phyloP scores from a whole-genome alignment of 139 green algal genomes.

The Haematococcus lacustris region DNA sequence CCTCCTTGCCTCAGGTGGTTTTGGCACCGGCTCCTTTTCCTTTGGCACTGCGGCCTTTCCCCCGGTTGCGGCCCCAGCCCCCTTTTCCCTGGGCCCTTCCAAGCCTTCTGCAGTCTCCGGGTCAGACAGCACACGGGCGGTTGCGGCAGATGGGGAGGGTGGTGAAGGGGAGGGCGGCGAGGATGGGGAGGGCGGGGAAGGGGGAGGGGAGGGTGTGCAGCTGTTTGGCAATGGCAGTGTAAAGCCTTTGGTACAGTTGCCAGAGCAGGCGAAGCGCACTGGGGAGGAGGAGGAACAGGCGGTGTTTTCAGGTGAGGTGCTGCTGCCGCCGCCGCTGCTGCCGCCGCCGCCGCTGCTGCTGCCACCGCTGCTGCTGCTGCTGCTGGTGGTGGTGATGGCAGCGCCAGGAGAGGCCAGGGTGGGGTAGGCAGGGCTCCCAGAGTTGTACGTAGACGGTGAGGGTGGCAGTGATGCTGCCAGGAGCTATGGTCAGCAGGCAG shows the following conservation, averaged over 20 bases:
- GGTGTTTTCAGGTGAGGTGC: constrained; percentile 42
- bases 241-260: constrained; percentile 11
- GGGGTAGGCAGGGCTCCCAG: too few species aligned
- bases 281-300: constrained; percentile 71
- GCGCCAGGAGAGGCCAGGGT: too few species aligned
- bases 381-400: too few species aligned
- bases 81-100: too few species aligned
- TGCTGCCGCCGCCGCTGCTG: neutral
- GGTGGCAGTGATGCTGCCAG: too few species aligned
- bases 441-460: too few species aligned
- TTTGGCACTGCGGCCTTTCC: neutral
- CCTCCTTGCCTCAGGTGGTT: too few species aligned
- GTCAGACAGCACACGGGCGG: neutral
- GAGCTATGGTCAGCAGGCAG: too few species aligned
- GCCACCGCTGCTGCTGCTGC: too few species aligned
- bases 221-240: neutral
- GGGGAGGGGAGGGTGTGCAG: neutral
- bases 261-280: constrained; percentile 39
- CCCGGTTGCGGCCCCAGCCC: neutral
- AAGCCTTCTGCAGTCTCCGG: too few species aligned
- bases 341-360: too few species aligned
- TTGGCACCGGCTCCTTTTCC: neutral
- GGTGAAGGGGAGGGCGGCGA: neutral
- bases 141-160: neutral
- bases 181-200: neutral